Conservation (phyloP, 495 filamentous ascomycete genomes). For the Penicillium nucicola region DNA sequence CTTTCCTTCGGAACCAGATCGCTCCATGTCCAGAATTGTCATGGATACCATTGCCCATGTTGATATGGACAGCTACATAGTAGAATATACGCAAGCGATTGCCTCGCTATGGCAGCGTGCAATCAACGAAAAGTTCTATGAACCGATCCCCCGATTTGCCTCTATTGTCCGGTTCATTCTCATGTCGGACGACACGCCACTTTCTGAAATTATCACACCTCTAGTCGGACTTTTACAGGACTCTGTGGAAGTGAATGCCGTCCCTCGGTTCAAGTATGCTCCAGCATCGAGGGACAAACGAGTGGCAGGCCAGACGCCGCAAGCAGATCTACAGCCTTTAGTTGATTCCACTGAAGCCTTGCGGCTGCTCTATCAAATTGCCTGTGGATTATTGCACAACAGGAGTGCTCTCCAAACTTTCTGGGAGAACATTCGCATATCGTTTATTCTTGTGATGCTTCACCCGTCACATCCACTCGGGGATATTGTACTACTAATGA, state of each 20-base stretch:
- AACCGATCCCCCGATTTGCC: slow-evolving; percentile 57
- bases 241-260: slow-evolving; percentile 55
- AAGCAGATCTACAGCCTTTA: slow-evolving; percentile 41
- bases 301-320: slow-evolving; percentile 38
- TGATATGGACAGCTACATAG: slow-evolving; percentile 43
- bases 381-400: slow-evolving; percentile 44
- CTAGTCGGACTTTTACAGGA: slow-evolving; percentile 53
- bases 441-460: slow-evolving; percentile 64
- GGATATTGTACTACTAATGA: slow-evolving; percentile 56
- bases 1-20: slow-evolving; percentile 54
- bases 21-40: slow-evolving; percentile 54
- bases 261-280: slow-evolving; percentile 49
- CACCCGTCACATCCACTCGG: slow-evolving; percentile 54
- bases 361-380: slow-evolving; percentile 54
- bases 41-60: slow-evolving; percentile 49
- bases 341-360: slow-evolving; percentile 58
- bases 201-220: slow-evolving; percentile 47
- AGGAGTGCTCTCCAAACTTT: slow-evolving; percentile 45
- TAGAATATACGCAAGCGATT: slow-evolving; percentile 51
- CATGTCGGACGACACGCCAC: slow-evolving; percentile 43
- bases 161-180: slow-evolving; percentile 55
- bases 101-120: slow-evolving; percentile 61
- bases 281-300: slow-evolving; percentile 39
- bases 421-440: slow-evolving; percentile 59
- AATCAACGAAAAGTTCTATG: slow-evolving; percentile 56